These are phyloP conservation scores for Malus asiatica DNA, from an alignment of 306 rosid species.

Conservation along the genomic window DNA sequence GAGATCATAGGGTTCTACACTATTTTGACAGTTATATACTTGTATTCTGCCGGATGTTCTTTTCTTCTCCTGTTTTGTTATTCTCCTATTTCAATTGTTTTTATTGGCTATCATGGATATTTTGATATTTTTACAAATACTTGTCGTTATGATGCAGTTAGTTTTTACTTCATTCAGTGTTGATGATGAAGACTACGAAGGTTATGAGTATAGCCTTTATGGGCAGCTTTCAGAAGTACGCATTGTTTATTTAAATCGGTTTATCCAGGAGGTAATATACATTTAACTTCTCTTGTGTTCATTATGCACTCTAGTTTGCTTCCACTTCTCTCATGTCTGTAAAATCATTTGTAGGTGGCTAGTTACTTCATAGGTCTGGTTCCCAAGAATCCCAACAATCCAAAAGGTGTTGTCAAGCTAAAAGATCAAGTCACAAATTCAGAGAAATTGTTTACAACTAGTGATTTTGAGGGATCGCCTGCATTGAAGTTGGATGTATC, in stretches of 20 bases:
- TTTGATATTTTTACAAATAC: slow-evolving; percentile 17
- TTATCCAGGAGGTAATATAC: slow-evolving; percentile 78
- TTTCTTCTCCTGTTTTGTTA: not conserved
- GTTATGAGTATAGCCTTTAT: slow-evolving; percentile 78
- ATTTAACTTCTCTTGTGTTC: slow-evolving; percentile 1
- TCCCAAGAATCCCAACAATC: slow-evolving; percentile 60
- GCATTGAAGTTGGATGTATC: slow-evolving; percentile 92
- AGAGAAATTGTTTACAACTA: slow-evolving; percentile 84
- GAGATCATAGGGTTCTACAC: not conserved
- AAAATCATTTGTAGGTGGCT: slow-evolving; percentile 51
- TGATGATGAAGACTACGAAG: slow-evolving; percentile 83
- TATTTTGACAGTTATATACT: not conserved
- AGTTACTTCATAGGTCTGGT: slow-evolving; percentile 93
- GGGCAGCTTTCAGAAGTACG: slow-evolving; percentile 99
- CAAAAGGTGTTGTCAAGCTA: slow-evolving; percentile 61
- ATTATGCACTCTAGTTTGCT: not conserved
- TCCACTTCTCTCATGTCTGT: slow-evolving; percentile 7
- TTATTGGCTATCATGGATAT: slow-evolving; percentile 12
- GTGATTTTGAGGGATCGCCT: slow-evolving; percentile 94
- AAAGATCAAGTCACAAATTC: slow-evolving; percentile 91
- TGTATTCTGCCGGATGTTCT: not conserved
- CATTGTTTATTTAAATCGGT: slow-evolving; percentile 80
- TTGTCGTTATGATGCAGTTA: slow-evolving; percentile 50
- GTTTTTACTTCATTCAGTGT: slow-evolving; percentile 64
- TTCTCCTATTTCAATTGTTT: not conserved